These are phyloP conservation scores for Chlorella sp. DNA, from an alignment of 139 green algal species.

Conservation along the genomic window DNA sequence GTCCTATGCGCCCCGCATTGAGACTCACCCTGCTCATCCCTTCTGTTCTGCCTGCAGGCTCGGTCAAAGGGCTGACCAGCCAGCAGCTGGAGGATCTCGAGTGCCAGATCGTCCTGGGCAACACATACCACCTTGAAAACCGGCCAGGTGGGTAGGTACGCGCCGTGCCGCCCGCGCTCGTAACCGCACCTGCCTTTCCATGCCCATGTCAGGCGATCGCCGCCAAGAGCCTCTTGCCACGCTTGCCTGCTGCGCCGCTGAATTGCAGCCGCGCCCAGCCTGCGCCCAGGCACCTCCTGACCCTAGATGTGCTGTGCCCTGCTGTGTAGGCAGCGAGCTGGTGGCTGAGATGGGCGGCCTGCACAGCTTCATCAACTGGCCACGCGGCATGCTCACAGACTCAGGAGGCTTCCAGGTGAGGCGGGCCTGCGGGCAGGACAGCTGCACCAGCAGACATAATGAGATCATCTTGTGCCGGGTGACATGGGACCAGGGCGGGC, in stretches of 20 bases:
- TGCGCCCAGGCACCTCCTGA: neutral
- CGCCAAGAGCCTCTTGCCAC: no score
- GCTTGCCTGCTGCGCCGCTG: neutral
- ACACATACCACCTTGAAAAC: slow-evolving; percentile 89
- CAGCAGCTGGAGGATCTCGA: slow-evolving; percentile 79
- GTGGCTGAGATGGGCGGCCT: slow-evolving; percentile 86
- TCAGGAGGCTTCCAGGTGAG: slow-evolving; percentile 80
- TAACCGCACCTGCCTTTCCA: neutral
- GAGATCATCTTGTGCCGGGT: neutral
- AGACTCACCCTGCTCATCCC: neutral
- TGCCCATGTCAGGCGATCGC: neutral
- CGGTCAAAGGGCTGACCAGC: slow-evolving; percentile 88
- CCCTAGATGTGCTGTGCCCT: neutral
- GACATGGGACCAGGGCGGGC: no score
- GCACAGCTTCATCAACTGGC: slow-evolving; percentile 94
- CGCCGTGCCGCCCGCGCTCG: neutral
- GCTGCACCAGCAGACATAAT: neutral
- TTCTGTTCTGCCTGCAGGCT: slow-evolving; percentile 57
- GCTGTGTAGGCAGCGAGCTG: slow-evolving; percentile 60
- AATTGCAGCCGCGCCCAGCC: neutral
- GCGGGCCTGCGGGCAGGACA: neutral
- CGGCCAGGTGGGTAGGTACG: slow-evolving; percentile 62
- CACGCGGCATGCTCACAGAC: slow-evolving; percentile 81
- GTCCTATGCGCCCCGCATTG: no score
- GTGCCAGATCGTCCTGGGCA: slow-evolving; percentile 94